Evolutionary conservation across 345 rosid species (phyloP).

Genomic region (Capsella bursapastoris): DNA sequence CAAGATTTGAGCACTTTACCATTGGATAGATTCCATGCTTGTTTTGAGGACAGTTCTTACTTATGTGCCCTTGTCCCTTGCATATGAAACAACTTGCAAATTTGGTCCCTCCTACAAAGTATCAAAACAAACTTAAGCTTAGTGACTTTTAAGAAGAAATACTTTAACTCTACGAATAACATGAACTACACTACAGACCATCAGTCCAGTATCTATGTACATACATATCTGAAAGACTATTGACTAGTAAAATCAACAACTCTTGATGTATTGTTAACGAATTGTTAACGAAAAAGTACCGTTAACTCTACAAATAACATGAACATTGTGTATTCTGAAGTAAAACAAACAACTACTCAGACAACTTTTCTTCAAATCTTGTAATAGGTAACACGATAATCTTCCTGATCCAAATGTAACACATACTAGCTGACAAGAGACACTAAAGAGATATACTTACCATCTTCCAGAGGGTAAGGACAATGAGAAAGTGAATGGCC

Average conservation of each 20-base stretch:
- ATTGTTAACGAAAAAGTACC: no score
- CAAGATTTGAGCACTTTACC: constrained; percentile 51
- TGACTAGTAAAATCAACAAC: background rate
- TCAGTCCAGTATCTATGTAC: background rate
- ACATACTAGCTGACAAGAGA: constrained; percentile 6
- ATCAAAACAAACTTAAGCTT: constrained; percentile 14
- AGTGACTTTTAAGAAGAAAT: background rate
- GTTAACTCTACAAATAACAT: no score
- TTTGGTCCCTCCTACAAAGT: constrained; percentile 75
- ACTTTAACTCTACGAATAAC: background rate
- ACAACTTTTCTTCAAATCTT: background rate
- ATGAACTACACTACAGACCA: background rate
- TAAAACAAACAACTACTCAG: background rate
- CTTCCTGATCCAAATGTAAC: background rate
- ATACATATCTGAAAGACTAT: background rate
- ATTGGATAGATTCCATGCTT: constrained; percentile 90
- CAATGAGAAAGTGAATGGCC: constrained; percentile 88
- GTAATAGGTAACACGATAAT: background rate
- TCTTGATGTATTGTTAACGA: background rate
- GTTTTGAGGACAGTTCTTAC: constrained; percentile 89
- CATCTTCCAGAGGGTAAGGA: constrained; percentile 74
- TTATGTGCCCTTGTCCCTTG: constrained; percentile 79
- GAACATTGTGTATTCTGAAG: background rate
- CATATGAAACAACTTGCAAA: constrained; percentile 92
- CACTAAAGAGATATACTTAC: constrained; percentile 41